Evolutionary conservation across 257 asterid genomes (phyloP).

Genomic region (Mitragyna speciosa): DNA sequence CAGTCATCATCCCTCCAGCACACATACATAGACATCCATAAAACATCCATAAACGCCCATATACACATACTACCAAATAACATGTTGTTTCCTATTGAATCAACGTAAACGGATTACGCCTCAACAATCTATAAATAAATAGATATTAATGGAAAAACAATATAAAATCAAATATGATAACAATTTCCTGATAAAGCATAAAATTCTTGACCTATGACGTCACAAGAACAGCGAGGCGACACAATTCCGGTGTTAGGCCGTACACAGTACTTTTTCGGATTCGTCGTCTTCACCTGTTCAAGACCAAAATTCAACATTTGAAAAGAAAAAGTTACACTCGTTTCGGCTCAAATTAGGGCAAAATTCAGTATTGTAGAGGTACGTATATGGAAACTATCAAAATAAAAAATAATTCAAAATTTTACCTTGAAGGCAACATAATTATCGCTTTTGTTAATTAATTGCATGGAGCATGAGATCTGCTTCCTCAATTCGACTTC

Average conservation of each 20-base stretch:
- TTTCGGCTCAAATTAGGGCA: slow-evolving; percentile 10
- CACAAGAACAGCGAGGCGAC: slow-evolving; percentile 75
- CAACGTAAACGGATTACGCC: not conserved
- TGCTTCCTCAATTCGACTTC: slow-evolving; percentile 86
- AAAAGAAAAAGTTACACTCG: not conserved
- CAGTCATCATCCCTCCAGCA: slow-evolving; percentile 14
- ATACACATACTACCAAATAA: not conserved
- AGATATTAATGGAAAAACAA: not conserved
- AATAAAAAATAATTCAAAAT: not conserved
- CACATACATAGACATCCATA: not conserved
- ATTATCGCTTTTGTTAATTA: slow-evolving; percentile 59
- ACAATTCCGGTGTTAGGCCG: slow-evolving; percentile 97
- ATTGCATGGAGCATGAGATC: slow-evolving; percentile 76
- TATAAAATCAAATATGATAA: not conserved
- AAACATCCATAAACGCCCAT: slow-evolving; percentile 5
- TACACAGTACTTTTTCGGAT: slow-evolving; percentile 96
- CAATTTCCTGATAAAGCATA: not conserved
- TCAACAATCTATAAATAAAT: not conserved
- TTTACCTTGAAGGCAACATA: slow-evolving; percentile 80
- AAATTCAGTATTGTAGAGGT: not conserved
- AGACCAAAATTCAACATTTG: not conserved
- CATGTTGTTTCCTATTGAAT: not conserved
- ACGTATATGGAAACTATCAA: too few relatives aligned
- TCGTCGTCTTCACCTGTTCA: slow-evolving; percentile 92
- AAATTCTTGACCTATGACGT: slow-evolving; percentile 52